Base-by-base conservation (phyloP, 768 basidiomycete species). In the Tephrocybe rancida region DNA sequence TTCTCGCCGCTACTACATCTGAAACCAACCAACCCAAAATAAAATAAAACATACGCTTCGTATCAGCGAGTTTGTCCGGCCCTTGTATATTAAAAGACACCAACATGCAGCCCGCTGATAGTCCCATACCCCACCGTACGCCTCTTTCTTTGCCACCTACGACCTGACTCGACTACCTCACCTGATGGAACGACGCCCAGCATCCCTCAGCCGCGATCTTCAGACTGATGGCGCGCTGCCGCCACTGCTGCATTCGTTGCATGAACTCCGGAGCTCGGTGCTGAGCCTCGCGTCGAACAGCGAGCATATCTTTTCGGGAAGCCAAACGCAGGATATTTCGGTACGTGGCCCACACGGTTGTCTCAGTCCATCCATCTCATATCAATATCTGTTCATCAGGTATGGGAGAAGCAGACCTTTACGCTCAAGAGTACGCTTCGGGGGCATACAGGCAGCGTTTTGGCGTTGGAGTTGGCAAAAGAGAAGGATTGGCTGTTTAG, bases 401-500 rank as follows among this genome's bases (percentile, higher is more conserved):
- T 96, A 38, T 96, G 93, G 90, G 85, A 91, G 65, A 86, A 88
- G 63, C 71, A 73, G 32, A 80, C 87, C 0, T 87, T 90, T 55
- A 81, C 81, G 3, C 75, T 91, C 26, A 84, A 85, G 64, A 77
- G 81, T 26, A 84, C 83, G 13, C 77, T 96, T 10, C 73, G 79
- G 16, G 95, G 94, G 2, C 95, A 96, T 65, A 87, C 86, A 0
- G 92, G 89, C 6, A 91, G 90, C 57, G 86, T 97, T 2, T 77
- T 97, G 19, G 86, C 87, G 8, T 73, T 97, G 43, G 87, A 89
- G 61, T 82, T 89, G 56, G 88, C 87, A 6, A 70, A 81, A 49
- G 87, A 90, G 50, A 87, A 84, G 63, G 74, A 81, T 42, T 96
- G 94, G 94, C 65, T 97, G 24, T 90, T 97, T 64, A 96, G 94